Conservation (phyloP, 2,329 filamentous ascomycete genomes). For the Fusarium pseudonygamai region DNA sequence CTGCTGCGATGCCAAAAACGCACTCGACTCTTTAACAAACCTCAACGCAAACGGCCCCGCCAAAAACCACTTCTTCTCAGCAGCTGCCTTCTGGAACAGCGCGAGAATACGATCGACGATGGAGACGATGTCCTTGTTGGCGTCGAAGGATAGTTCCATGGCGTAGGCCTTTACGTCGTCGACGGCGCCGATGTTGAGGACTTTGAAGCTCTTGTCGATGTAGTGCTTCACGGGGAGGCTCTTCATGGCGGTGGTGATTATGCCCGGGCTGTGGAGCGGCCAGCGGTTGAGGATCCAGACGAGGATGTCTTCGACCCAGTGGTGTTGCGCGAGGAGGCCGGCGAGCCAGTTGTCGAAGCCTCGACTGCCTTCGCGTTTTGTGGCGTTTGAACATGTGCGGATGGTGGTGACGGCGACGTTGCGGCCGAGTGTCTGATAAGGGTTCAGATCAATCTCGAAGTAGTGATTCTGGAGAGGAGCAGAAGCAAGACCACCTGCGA, state of each 20-base stretch:
- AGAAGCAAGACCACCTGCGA: neutral
- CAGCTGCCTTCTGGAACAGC: neutral
- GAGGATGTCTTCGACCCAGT: neutral
- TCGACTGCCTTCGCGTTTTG: neutral
- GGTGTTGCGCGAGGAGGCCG: neutral
- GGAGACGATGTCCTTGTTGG: neutral
- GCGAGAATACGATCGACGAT: neutral
- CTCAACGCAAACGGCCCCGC: neutral
- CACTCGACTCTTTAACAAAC: neutral
- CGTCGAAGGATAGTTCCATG: neutral
- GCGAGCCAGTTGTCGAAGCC: neutral
- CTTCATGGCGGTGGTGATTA: neutral
- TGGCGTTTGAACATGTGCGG: accelerated
- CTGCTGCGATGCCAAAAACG: neutral
- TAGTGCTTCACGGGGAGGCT: neutral
- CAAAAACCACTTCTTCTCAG: neutral
- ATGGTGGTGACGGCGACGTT: neutral
- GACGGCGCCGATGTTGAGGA: neutral
- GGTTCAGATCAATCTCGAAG: neutral
- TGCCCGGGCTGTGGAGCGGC: neutral
- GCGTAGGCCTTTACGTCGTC: neutral
- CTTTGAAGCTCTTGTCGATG: neutral
- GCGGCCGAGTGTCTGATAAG: accelerated
- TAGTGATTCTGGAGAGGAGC: neutral
- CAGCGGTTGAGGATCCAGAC: neutral